Evolutionary conservation across 768 basidiomycete genomes (phyloP).

Genomic region (Hydnum rufescens): DNA sequence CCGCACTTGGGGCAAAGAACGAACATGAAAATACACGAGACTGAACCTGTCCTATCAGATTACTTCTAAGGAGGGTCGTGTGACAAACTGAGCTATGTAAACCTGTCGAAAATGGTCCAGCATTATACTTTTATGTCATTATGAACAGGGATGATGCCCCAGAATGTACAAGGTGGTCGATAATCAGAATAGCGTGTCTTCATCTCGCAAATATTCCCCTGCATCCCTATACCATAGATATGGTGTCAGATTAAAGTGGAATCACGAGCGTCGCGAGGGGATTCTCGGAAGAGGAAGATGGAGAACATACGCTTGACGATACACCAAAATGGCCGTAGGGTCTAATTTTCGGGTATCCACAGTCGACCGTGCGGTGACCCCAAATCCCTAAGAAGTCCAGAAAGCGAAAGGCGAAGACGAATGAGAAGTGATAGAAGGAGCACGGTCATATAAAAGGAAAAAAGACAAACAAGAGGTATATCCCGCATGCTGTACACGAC

Average conservation of each 20-base stretch:
- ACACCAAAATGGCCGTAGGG: conserved; percentile 91
- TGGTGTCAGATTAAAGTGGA: conserved; percentile 4
- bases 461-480: conserved; percentile 53
- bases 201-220: conserved; percentile 94
- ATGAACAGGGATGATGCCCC: too few species aligned
- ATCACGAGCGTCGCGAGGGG: conserved; percentile 5
- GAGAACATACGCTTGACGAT: conserved; percentile 84
- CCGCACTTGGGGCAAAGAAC: too few species aligned
- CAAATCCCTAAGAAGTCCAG: conserved; percentile 54
- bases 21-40: too few species aligned
- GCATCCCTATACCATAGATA: conserved; percentile 45
- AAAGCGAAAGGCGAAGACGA: not conserved
- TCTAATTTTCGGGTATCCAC: conserved; percentile 93
- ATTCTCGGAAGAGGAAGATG: not conserved
- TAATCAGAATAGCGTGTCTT: conserved; percentile 31
- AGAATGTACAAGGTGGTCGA: too few species aligned
- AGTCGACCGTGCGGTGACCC: conserved; percentile 90
- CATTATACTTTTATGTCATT: too few species aligned
- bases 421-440: not conserved
- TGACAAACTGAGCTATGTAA: too few species aligned
- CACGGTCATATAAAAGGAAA: not conserved
- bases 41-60: too few species aligned
- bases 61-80: too few species aligned
- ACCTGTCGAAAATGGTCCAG: too few species aligned
- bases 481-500: conserved; percentile 94